These are phyloP conservation scores for Rhodotorula kratochvilovae DNA, from an alignment of 768 basidiomycete genomes.

Conservation along the genomic window DNA sequence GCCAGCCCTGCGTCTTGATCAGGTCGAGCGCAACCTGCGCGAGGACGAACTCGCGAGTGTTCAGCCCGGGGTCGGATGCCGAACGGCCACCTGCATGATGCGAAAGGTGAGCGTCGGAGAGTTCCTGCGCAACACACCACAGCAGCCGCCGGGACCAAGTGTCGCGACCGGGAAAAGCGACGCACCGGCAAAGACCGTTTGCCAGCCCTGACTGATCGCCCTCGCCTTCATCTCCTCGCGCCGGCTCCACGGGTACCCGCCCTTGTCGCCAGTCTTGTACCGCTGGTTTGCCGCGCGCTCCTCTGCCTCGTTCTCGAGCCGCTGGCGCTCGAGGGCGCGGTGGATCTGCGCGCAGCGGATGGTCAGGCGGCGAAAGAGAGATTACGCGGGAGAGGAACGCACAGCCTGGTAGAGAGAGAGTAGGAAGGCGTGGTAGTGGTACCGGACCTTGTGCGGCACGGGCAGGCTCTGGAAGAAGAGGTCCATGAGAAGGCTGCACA, in stretches of 20 bases:
- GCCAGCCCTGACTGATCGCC: slow-evolving; percentile 48
- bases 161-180: background rate
- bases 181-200: slow-evolving; percentile 40
- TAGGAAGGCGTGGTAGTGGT: slow-evolving; percentile 59
- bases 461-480: slow-evolving; percentile 58
- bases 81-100: slow-evolving; percentile 45
- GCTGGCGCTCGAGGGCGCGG: slow-evolving; percentile 43
- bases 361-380: slow-evolving; percentile 25
- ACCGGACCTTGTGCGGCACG: slow-evolving; percentile 56
- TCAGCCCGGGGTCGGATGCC: slow-evolving; percentile 38
- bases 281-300: slow-evolving; percentile 38
- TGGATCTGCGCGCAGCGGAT: slow-evolving; percentile 44
- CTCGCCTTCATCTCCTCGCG: slow-evolving; percentile 42
- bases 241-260: slow-evolving; percentile 42
- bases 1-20: slow-evolving; percentile 53
- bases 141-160: background rate
- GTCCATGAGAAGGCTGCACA: slow-evolving; percentile 54
- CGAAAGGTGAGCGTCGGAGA: too few species aligned
- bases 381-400: background rate
- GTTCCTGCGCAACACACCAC: too few species aligned
- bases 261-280: slow-evolving; percentile 10
- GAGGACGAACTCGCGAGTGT: slow-evolving; percentile 49
- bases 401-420: slow-evolving; percentile 53
- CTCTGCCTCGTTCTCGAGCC: slow-evolving; percentile 41
- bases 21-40: slow-evolving; percentile 54